phyloP scores from a whole-genome alignment of 257 asterid species.

The Nicotiana tabacum region DNA sequence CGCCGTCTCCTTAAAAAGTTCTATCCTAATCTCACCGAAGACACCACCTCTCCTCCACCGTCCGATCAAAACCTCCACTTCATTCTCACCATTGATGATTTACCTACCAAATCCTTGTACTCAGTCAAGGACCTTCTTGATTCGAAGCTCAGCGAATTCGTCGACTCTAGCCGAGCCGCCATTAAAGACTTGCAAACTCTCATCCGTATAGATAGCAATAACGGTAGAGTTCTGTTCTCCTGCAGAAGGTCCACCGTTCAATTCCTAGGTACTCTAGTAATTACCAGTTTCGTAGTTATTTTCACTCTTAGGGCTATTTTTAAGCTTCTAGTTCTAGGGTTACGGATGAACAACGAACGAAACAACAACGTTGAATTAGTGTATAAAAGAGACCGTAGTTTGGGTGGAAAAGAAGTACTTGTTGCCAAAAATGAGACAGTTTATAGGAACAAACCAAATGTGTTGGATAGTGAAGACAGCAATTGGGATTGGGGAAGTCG shows the following conservation, averaged over 20 bases:
- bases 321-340: slow-evolving; percentile 15
- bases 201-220: slow-evolving; percentile 35
- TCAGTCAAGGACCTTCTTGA: slow-evolving; percentile 30
- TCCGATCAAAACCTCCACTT: slow-evolving; percentile 61
- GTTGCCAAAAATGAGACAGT: slow-evolving; percentile 51
- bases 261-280: slow-evolving; percentile 32
- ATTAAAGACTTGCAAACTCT: slow-evolving; percentile 56
- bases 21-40: slow-evolving; percentile 15
- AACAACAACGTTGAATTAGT: slow-evolving; percentile 33
- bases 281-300: slow-evolving; percentile 41
- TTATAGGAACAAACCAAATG: slow-evolving; percentile 19
- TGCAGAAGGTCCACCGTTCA: slow-evolving; percentile 74
- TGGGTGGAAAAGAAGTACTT: slow-evolving; percentile 84
- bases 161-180: slow-evolving; percentile 49
- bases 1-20: slow-evolving; percentile 59
- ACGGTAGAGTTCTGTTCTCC: slow-evolving; percentile 49
- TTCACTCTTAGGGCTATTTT: slow-evolving; percentile 39
- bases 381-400: slow-evolving; percentile 83
- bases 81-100: slow-evolving; percentile 28
- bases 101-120: slow-evolving; percentile 41
- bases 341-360: not conserved
- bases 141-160: slow-evolving; percentile 32
- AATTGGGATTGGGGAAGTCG: slow-evolving; percentile 14
- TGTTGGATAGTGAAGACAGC: slow-evolving; percentile 11
- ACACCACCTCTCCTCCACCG: slow-evolving; percentile 26